A percentile compares a stretch with the other conserved stretches of the same genome.
Evolutionary conservation across 2,329 filamentous ascomycete species (phyloP).

Genomic region (Cladosporium sp.): DNA sequence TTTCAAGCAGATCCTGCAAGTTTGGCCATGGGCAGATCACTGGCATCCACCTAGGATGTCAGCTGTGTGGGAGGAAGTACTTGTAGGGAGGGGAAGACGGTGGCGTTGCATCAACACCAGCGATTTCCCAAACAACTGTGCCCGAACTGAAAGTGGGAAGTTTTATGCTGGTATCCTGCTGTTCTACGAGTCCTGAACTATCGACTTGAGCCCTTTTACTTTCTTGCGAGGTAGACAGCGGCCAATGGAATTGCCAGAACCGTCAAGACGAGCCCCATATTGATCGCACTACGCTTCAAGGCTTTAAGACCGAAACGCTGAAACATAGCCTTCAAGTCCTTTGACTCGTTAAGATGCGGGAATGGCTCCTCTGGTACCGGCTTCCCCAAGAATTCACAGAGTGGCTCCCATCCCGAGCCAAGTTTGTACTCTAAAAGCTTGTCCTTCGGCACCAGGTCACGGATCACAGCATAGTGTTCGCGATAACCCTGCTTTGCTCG

Average conservation of each 20-base stretch:
- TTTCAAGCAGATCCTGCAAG: neutral
- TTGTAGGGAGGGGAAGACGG: neutral
- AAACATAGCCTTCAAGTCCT: slow-evolving; percentile 33
- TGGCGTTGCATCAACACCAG: neutral
- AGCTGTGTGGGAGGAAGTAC: neutral
- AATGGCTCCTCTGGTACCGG: neutral
- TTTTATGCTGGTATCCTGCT: neutral
- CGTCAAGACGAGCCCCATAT: neutral
- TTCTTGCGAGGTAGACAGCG: neutral
- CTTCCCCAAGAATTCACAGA: slow-evolving; percentile 16
- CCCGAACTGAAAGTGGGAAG: neutral
- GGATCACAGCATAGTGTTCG: slow-evolving; percentile 17
- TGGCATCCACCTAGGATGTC: neutral
- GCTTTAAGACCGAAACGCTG: neutral
- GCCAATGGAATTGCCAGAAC: neutral
- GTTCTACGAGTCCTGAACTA: neutral
- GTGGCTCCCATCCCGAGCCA: slow-evolving; percentile 14
- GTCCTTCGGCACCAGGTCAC: slow-evolving; percentile 20
- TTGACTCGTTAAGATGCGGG: slow-evolving; percentile 41
- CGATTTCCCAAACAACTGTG: neutral
- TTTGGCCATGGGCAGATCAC: neutral
- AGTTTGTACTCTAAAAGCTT: slow-evolving; percentile 13
- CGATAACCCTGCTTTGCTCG: slow-evolving; percentile 13
- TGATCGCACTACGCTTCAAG: neutral
- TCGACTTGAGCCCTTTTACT: neutral